phyloP scores from a whole-genome alignment of 345 rosid species.

The Salix viminalis region DNA sequence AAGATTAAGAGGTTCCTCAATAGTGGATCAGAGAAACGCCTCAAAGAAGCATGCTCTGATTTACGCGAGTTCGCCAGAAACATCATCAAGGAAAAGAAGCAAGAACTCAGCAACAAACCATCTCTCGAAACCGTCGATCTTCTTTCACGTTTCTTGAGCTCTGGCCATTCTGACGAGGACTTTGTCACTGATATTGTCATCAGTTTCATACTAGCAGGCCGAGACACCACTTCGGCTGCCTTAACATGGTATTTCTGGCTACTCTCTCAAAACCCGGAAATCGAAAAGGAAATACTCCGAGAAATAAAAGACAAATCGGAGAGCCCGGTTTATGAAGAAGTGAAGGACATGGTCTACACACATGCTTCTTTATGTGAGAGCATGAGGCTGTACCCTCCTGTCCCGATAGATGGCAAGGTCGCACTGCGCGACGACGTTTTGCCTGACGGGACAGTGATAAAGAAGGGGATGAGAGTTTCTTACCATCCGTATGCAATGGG shows the following conservation, averaged over 20 bases:
- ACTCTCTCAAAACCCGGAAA: slow-evolving; percentile 37
- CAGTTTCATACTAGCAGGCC: slow-evolving; percentile 61
- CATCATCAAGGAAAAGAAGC: slow-evolving; percentile 45
- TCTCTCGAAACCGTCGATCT: slow-evolving; percentile 40
- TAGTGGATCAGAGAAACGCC: slow-evolving; percentile 44
- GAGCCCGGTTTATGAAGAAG: slow-evolving; percentile 17
- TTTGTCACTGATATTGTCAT: slow-evolving; percentile 50
- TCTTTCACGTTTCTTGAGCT: slow-evolving; percentile 49
- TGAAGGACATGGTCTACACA: slow-evolving; percentile 28
- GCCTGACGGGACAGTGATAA: slow-evolving; percentile 50
- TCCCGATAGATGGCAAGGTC: slow-evolving; percentile 35
- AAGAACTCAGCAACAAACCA: slow-evolving; percentile 19
- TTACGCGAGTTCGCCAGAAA: slow-evolving; percentile 49
- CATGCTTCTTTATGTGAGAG: slow-evolving; percentile 35
- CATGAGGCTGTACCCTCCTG: slow-evolving; percentile 65
- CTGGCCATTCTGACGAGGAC: slow-evolving; percentile 42
- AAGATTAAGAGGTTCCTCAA: slow-evolving; percentile 37
- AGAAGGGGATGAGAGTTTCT: slow-evolving; percentile 33
- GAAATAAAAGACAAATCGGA: slow-evolving; percentile 37
- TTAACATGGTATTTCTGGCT: slow-evolving; percentile 76
- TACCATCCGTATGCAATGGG: slow-evolving; percentile 45
- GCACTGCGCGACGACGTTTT: slow-evolving; percentile 30
- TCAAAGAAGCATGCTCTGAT: slow-evolving; percentile 29
- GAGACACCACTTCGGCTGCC: slow-evolving; percentile 77
- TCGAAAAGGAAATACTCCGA: slow-evolving; percentile 30